These are phyloP conservation scores for Borealophlyctis nickersoniae DNA, from an alignment of 192 early-diverging fungal species.

Conservation along the genomic window DNA sequence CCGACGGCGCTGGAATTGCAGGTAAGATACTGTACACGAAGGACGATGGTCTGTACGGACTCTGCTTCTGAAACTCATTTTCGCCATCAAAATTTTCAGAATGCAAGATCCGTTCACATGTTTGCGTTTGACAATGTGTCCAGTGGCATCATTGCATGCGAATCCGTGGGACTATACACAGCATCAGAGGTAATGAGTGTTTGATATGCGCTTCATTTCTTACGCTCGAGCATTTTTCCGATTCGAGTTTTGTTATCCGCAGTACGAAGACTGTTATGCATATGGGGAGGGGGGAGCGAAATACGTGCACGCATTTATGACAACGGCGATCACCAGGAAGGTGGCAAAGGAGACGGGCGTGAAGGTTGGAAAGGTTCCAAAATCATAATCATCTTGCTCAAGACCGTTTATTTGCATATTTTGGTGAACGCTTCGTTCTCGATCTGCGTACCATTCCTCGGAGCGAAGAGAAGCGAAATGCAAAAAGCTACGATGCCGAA, in stretches of 20 bases:
- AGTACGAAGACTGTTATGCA: not conserved
- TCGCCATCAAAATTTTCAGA: slow-evolving; percentile 24
- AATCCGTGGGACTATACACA: slow-evolving; percentile 73
- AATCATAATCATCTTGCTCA: too few relatives aligned
- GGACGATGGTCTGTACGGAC: not conserved
- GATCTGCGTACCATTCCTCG: too few relatives aligned
- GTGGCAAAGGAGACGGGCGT: not conserved
- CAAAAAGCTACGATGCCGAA: too few relatives aligned
- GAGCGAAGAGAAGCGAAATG: too few relatives aligned
- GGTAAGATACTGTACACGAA: slow-evolving; percentile 28
- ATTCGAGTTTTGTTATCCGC: too few relatives aligned
- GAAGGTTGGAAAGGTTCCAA: too few relatives aligned
- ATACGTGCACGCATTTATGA: not conserved
- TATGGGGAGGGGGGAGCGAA: not conserved
- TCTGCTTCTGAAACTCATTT: not conserved
- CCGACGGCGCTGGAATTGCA: slow-evolving; percentile 73
- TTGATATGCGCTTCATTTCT: not conserved
- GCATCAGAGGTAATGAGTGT: slow-evolving; percentile 63
- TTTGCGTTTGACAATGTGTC: slow-evolving; percentile 75
- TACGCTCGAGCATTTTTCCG: not conserved
- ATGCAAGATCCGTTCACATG: slow-evolving; percentile 71
- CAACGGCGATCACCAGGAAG: not conserved
- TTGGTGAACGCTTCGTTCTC: too few relatives aligned
- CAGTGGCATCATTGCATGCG: slow-evolving; percentile 52
- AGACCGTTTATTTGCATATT: too few relatives aligned